Conservation (phyloP, 129 eudicot genomes). For the Flaveria bidentis region DNA sequence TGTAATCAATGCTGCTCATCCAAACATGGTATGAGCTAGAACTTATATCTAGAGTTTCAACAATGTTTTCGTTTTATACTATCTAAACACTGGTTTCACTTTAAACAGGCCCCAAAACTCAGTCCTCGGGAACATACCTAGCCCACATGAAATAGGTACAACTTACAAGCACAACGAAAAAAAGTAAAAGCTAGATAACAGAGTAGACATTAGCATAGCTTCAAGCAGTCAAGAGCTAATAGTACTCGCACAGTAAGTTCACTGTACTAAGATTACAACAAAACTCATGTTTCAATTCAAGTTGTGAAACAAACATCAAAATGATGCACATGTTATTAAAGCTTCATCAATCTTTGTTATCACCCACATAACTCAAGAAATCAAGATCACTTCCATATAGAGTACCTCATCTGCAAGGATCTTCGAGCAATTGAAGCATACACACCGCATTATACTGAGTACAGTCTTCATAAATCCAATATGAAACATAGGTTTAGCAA, state of each 20-base stretch:
- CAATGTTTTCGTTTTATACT: background rate
- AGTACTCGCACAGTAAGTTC: slow-evolving; percentile 4
- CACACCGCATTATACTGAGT: slow-evolving; percentile 88
- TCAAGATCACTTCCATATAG: background rate
- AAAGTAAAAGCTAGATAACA: background rate
- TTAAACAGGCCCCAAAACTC: background rate
- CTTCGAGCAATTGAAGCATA: slow-evolving; percentile 98
- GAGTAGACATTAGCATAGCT: background rate
- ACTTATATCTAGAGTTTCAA: background rate
- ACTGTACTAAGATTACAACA: background rate
- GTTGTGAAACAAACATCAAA: slow-evolving; percentile 1
- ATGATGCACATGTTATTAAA: slow-evolving; percentile 3
- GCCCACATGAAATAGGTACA: no score
- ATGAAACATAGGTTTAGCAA: slow-evolving; percentile 96
- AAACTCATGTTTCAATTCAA: slow-evolving; percentile 6
- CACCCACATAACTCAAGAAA: slow-evolving; percentile 12
- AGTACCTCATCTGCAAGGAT: slow-evolving; percentile 84
- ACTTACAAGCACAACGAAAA: no score
- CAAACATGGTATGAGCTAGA: slow-evolving; percentile 10
- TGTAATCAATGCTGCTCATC: slow-evolving; percentile 13
- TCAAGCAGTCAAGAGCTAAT: background rate
- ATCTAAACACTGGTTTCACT: no score
- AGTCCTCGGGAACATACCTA: background rate
- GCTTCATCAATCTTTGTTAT: background rate
- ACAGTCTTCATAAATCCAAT: slow-evolving; percentile 94